Base-by-base conservation (phyloP, 1,284 basidiomycete genomes). In the Chondrostereum purpureum region DNA sequence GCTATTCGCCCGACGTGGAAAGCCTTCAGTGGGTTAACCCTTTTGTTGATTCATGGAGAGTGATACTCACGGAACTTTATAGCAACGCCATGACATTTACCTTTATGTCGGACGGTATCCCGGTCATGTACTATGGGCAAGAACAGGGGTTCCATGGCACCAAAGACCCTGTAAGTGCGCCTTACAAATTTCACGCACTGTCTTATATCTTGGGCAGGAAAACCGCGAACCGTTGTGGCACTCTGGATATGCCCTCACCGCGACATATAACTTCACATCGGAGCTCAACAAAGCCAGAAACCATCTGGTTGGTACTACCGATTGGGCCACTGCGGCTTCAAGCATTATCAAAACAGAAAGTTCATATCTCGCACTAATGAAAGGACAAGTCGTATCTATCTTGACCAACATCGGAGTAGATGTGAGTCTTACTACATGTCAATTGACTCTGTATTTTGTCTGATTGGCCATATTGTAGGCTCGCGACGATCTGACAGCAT, bases 151-250 rank as follows among this genome's bases (percentile, higher is more conserved):
- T 83, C 56, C 63, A 62, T 42, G 85, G 84, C 34, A 61, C 58
- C 52, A 61, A 54, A 4, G 84, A 88, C 57, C 85, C 83, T 27
- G 80, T 81, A 58, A 20, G 16, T 27, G 38, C 39, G 45, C n/a
- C n/a, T n/a, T 44, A n/a, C 23, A 33, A 5, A 42, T 5, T 17
- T n/a, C n/a, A n/a, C n/a, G n/a, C n/a, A n/a, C n/a, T n/a, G n/a
- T n/a, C n/a, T n/a, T n/a, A n/a, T n/a, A n/a, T n/a, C n/a, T n/a
- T n/a, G 5, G 35, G 42, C 39, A 78, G 77, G 77, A 73, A 56
- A 90, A 91, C 59, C 80, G 88, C 50, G 83, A 83, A 55, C 77
- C 88, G 0, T 66, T 92, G 8, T 92, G 88, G 88, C 68, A 80
- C 2, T 80, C 82, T 2, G 62, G 67, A n/a, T 88, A 88, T 56